Base-by-base conservation (phyloP, 306 rosid species). In the Alnus rubra region DNA sequence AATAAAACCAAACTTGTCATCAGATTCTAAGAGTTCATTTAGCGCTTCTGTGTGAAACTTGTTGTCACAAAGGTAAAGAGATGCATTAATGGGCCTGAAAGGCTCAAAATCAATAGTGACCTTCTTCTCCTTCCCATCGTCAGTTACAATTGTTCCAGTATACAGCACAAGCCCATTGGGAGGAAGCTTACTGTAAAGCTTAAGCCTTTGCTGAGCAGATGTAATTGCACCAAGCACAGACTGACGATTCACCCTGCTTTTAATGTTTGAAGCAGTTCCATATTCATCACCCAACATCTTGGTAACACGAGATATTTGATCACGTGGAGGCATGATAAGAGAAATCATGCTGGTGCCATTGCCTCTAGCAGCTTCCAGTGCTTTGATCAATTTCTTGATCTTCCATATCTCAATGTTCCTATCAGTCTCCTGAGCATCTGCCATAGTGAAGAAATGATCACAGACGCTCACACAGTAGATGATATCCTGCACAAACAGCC, bases 291-390 rank as follows among this genome's bases (percentile, higher is more conserved):
- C 98, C 76, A 93, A 82, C 98, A 93, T 93, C 94, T 93, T 93
- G 18, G 98, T 91, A 73, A 93, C 98, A 59, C 94, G 92, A 56
- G 98, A 91, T 30, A 93, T 83, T 62, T 93, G 98, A 89, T 93
- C 98, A 1, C 98, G 89, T 0, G 98, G 98, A 83, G 98, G 98
- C 97, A 93, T 93, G 5, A 93, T 91, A 54, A 93, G 92, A 65
- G 98, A 93, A 77, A 93, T 93, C 98, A 93, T 93, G 88, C 98
- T 91, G 71, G 98, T 93, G 56, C 98, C 98, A 79, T 93, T 93
- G 18, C 98, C 98, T 77, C 97, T 84, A 0, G 98, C 98, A 77
- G 98, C 74, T 87, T 93, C 98, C 81, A 93, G 81, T 44, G 91
- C 98, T 82, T 91, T 91, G 79, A 91, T 93, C 91, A 93, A 75